Conservation (phyloP, 2,329 filamentous ascomycete species). For the Pyrenochaeta sp. region DNA sequence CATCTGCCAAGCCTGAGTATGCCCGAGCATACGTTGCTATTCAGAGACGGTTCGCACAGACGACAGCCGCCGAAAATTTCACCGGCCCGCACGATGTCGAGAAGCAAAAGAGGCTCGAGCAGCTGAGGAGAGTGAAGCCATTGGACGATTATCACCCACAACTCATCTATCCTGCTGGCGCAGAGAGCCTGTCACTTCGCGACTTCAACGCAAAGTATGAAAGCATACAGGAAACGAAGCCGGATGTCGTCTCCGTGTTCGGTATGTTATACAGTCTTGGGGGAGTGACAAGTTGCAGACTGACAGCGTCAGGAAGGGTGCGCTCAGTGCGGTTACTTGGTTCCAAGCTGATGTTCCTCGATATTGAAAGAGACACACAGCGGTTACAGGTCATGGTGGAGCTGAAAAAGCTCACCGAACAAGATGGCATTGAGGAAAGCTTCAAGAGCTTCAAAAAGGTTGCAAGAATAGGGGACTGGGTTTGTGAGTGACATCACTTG, state of each 20-base stretch:
- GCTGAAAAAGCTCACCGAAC: conserved; percentile 59
- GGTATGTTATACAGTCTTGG: conserved; percentile 33
- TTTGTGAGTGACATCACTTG: conserved; percentile 66
- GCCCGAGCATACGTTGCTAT: conserved; percentile 60
- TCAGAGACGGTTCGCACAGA: conserved; percentile 42
- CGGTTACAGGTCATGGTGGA: conserved; percentile 81
- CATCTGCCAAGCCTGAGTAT: conserved; percentile 53
- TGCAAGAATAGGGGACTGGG: conserved; percentile 81
- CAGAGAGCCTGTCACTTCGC: conserved; percentile 31
- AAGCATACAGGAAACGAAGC: conserved; percentile 31
- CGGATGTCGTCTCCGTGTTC: conserved; percentile 45
- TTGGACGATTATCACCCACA: conserved; percentile 67
- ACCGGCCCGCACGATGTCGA: conserved; percentile 53
- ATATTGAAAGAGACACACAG: conserved; percentile 76
- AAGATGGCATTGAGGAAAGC: conserved; percentile 50
- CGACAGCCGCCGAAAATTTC: conserved; percentile 27
- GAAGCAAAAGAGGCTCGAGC: conserved; percentile 62
- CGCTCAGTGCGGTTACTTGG: conserved; percentile 74
- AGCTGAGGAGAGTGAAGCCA: conserved; percentile 60
- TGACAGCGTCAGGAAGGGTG: conserved; percentile 71
- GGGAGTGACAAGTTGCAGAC: neutral
- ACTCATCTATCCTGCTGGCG: conserved; percentile 31
- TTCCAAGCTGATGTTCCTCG: conserved; percentile 83
- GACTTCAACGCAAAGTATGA: conserved; percentile 44
- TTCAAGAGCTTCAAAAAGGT: conserved; percentile 71